Conservation (phyloP, 1,284 basidiomycete genomes). For the Mycosarcoma mackinlayi region DNA sequence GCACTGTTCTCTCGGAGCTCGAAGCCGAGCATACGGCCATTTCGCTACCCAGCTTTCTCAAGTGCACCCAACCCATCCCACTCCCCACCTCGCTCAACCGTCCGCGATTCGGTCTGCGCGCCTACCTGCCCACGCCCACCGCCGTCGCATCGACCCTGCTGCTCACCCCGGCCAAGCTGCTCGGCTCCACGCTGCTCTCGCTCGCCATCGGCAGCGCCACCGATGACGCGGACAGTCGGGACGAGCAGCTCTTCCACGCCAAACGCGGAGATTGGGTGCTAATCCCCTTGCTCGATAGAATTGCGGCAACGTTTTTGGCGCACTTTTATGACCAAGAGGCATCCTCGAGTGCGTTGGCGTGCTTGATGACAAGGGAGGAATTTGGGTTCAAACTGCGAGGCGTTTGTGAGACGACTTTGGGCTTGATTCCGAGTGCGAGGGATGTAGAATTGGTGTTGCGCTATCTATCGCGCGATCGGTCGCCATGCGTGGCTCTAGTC, state of each 20-base stretch:
- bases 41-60: conserved; percentile 74
- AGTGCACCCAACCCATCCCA: conserved; percentile 75
- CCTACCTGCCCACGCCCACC: conserved; percentile 22
- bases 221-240: conserved; percentile 72
- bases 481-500: conserved; percentile 73
- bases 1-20: conserved; percentile 74
- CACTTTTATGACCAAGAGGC: conserved; percentile 21
- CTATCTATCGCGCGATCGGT: conserved; percentile 81
- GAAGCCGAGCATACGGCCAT: conserved; percentile 70
- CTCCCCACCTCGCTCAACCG: conserved; percentile 71
- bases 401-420: conserved; percentile 10
- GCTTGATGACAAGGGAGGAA: conserved; percentile 22
- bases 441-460: conserved; percentile 80
- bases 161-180: conserved; percentile 73
- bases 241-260: conserved; percentile 68
- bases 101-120: not conserved
- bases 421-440: conserved; percentile 70
- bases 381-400: conserved; percentile 9
- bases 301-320: conserved; percentile 14
- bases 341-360: conserved; percentile 36
- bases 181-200: conserved; percentile 75
- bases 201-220: conserved; percentile 73
- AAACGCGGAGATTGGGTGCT: conserved; percentile 80
- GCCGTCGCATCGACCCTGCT: conserved; percentile 23
- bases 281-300: conserved; percentile 74